Evolutionary conservation across 2,329 filamentous ascomycete genomes (phyloP).

Genomic region (Scleromitrula shiraiana): DNA sequence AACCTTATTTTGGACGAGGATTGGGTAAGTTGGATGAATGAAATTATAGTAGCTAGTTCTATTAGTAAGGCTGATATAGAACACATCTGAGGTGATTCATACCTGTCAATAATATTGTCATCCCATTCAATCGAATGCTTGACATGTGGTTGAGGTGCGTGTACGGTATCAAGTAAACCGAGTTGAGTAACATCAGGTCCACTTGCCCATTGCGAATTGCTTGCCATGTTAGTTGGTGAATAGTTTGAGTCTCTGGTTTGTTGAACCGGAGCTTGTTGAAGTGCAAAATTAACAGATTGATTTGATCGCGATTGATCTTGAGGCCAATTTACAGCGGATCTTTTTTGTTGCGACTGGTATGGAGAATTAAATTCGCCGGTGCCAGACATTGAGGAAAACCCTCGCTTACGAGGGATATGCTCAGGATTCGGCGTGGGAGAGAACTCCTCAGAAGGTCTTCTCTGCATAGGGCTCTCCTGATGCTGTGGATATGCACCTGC

Average conservation of each 20-base stretch:
- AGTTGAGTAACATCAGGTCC: constrained; percentile 25
- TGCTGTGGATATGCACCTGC: constrained; percentile 32
- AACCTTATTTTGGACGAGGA: constrained; percentile 51
- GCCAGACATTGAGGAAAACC: constrained; percentile 40
- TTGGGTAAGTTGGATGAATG: constrained; percentile 59
- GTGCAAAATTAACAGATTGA: constrained; percentile 10
- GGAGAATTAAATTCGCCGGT: constrained; percentile 31
- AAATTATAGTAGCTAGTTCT: constrained; percentile 51
- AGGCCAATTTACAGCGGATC: constrained; percentile 19
- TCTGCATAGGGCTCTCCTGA: constrained; percentile 32
- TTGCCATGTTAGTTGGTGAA: constrained; percentile 26
- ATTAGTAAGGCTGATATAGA: constrained; percentile 13
- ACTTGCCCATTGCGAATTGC: constrained; percentile 27
- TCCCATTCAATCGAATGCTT: constrained; percentile 36
- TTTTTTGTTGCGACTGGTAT: constrained; percentile 32
- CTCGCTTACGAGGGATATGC: constrained; percentile 36
- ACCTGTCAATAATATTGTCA: constrained; percentile 33
- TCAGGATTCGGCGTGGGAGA: constrained; percentile 40
- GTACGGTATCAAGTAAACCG: constrained; percentile 22
- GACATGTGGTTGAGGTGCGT: constrained; percentile 16
- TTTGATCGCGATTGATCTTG: constrained; percentile 17
- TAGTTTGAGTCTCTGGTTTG: constrained; percentile 24
- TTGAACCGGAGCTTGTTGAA: constrained; percentile 14
- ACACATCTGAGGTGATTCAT: constrained; percentile 12
- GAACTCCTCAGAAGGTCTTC: constrained; percentile 42